phyloP scores from a whole-genome alignment of 2,329 filamentous ascomycete genomes.

The Penicillium sp. region DNA sequence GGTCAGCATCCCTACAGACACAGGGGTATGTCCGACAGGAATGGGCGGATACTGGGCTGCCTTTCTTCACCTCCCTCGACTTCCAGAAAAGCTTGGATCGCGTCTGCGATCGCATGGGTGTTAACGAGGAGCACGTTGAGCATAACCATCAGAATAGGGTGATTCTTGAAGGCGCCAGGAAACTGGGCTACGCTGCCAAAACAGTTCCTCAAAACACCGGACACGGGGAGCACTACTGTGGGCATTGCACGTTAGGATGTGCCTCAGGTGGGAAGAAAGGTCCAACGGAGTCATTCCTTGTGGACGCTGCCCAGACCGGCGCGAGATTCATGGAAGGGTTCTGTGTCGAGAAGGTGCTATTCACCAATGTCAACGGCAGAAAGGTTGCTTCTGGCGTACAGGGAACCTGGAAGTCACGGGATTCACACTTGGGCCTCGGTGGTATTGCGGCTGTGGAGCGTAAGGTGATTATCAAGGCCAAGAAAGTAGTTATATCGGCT shows the following conservation, averaged over 20 bases:
- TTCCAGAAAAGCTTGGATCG: slow-evolving; percentile 78
- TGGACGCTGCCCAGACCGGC: slow-evolving; percentile 72
- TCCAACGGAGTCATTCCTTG: slow-evolving; percentile 71
- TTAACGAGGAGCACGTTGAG: slow-evolving; percentile 60
- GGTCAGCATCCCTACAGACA: slow-evolving; percentile 66
- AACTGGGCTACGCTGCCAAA: slow-evolving; percentile 68
- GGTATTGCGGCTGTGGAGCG: slow-evolving; percentile 53
- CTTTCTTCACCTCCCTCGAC: slow-evolving; percentile 68
- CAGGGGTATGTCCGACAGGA: slow-evolving; percentile 75
- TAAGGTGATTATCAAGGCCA: slow-evolving; percentile 70
- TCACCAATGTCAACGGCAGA: slow-evolving; percentile 53
- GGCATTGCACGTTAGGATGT: slow-evolving; percentile 61
- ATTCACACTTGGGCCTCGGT: slow-evolving; percentile 58
- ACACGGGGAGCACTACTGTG: slow-evolving; percentile 70
- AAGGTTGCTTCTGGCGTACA: slow-evolving; percentile 66
- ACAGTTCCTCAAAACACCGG: slow-evolving; percentile 77
- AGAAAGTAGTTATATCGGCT: slow-evolving; percentile 73
- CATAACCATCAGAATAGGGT: slow-evolving; percentile 71
- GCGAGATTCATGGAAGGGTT: slow-evolving; percentile 84
- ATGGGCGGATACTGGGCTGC: slow-evolving; percentile 69
- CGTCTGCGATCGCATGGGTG: slow-evolving; percentile 77
- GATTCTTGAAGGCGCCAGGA: slow-evolving; percentile 70
- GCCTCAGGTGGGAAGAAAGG: slow-evolving; percentile 72
- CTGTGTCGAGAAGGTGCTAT: slow-evolving; percentile 66
- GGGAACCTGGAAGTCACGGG: slow-evolving; percentile 73